Percentiles rank a stretch among this genome's conserved stretches.
These are phyloP conservation scores for Phytophthora hybrid DNA, from an alignment of 352 stramenopile species.

Conservation along the genomic window DNA sequence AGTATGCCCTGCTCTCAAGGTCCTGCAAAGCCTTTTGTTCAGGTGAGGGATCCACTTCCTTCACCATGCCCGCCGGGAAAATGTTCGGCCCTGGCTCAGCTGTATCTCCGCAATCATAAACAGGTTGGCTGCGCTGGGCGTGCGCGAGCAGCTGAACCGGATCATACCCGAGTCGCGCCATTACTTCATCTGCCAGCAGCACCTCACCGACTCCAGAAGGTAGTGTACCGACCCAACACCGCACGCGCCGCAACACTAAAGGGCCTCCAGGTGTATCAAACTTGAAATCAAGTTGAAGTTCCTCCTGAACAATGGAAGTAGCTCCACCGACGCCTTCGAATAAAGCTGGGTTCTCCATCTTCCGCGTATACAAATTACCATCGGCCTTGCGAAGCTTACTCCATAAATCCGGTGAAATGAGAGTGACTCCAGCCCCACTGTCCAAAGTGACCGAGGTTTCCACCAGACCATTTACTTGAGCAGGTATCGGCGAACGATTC, in stretches of 20 bases:
- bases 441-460: not conserved
- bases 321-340: not conserved
- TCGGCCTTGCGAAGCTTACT: not conserved
- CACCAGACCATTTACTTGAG: not conserved
- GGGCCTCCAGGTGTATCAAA: conserved; percentile 1
- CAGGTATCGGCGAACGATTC: not conserved
- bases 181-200: not conserved
- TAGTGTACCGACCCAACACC: not conserved
- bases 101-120: not conserved
- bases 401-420: not conserved
- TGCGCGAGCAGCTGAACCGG: not conserved
- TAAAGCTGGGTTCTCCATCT: not conserved
- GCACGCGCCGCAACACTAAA: not conserved
- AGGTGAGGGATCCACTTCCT: not conserved
- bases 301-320: not conserved
- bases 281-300: not conserved
- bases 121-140: not conserved
- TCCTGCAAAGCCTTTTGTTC: not conserved
- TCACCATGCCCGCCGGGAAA: not conserved
- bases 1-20: not conserved
- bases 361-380: not conserved
- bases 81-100: not conserved
- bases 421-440: not conserved
- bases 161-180: not conserved
- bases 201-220: not conserved